Conservation (phyloP, 192 early-diverging fungal genomes). For the Dissophora ornata region DNA sequence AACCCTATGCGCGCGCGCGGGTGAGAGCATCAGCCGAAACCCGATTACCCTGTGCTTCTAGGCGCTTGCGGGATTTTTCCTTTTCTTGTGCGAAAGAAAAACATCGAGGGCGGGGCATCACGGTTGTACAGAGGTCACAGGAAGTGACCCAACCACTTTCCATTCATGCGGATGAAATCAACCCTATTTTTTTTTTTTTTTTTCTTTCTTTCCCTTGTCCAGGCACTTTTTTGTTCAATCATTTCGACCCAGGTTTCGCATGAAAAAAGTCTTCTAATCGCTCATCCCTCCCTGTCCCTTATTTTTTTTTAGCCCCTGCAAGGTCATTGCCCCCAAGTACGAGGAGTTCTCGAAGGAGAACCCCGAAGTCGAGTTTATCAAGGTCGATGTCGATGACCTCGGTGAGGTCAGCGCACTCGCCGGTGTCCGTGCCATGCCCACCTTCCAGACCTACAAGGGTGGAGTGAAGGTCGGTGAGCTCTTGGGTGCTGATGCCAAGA, state of each 20-base stretch:
- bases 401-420: constrained; percentile 35
- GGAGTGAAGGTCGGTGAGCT: constrained; percentile 71
- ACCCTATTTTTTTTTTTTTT: background rate
- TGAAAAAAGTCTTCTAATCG: background rate
- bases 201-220: background rate
- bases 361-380: constrained; percentile 73
- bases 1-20: no score
- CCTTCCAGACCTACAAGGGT: constrained; percentile 78
- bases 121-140: no score
- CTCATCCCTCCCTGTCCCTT: no score
- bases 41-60: no score
- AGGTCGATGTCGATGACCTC: constrained; percentile 87
- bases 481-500: constrained; percentile 67
- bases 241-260: no score
- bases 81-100: no score
- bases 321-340: constrained; percentile 75
- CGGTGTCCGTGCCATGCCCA: constrained; percentile 77
- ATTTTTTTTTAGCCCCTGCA: constrained; percentile 85
- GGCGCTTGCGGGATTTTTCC: no score
- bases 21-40: no score
- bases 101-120: no score
- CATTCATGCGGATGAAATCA: no score
- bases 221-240: no score
- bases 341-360: constrained; percentile 62
- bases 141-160: no score